Evolutionary conservation across 202 grass and related monocot genomes (phyloP).

Genomic region (Saccharum hybrid): DNA sequence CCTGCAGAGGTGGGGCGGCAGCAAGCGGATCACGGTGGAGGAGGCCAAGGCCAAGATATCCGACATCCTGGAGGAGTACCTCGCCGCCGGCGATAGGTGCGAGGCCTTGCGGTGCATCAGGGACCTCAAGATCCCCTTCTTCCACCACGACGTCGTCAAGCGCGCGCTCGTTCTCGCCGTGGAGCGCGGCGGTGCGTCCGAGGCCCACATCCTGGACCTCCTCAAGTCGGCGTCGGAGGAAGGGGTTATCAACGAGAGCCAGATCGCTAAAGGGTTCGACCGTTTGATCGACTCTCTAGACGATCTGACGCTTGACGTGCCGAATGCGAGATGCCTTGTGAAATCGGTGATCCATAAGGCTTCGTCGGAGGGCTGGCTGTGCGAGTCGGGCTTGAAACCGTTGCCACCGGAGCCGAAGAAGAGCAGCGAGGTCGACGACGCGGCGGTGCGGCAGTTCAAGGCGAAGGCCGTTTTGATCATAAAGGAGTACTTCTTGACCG

Average conservation of each 20-base stretch:
- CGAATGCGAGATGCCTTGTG: slow-evolving; percentile 55
- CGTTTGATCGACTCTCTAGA: slow-evolving; percentile 55
- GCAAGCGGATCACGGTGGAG: slow-evolving; percentile 63
- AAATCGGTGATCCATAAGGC: slow-evolving; percentile 54
- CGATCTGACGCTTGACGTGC: slow-evolving; percentile 62
- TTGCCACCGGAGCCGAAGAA: slow-evolving; percentile 40
- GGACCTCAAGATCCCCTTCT: slow-evolving; percentile 65
- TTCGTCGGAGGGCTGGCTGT: slow-evolving; percentile 65
- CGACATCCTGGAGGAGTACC: slow-evolving; percentile 58
- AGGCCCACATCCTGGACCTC: slow-evolving; percentile 51
- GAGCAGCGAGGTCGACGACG: slow-evolving; percentile 31
- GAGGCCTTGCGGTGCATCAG: slow-evolving; percentile 62
- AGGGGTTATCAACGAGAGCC: slow-evolving; percentile 68
- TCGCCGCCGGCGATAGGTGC: slow-evolving; percentile 40
- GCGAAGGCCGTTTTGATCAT: slow-evolving; percentile 34
- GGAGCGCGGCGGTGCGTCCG: slow-evolving; percentile 46
- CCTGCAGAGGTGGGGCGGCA: slow-evolving; percentile 62
- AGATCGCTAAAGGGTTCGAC: slow-evolving; percentile 62
- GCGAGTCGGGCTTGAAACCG: slow-evolving; percentile 55
- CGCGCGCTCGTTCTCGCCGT: slow-evolving; percentile 57
- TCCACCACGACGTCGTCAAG: slow-evolving; percentile 72
- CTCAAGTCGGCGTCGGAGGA: slow-evolving; percentile 57
- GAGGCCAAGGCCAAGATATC: slow-evolving; percentile 63
- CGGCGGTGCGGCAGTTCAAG: slow-evolving; percentile 46
- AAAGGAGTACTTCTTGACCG: slow-evolving; percentile 65